A percentile compares a stretch with the other conserved stretches of the same genome.
phyloP scores from a whole-genome alignment of 2,329 filamentous ascomycete species.

The Apiospora pterosperma region DNA sequence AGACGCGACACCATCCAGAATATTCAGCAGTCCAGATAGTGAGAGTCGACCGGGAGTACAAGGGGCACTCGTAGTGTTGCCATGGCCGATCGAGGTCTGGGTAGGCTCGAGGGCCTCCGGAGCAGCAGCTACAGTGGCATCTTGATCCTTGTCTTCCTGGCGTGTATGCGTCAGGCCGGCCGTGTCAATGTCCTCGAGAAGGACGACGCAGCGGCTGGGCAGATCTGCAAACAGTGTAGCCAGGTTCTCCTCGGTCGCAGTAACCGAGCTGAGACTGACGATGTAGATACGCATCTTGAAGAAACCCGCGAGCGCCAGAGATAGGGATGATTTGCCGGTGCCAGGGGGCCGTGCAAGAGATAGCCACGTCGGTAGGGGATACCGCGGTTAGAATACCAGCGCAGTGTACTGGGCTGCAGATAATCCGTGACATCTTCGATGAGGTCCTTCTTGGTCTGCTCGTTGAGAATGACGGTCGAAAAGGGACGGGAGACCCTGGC shows the following conservation, averaged over 20 bases:
- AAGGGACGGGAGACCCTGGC: constrained; percentile 58
- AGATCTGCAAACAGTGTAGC: constrained; percentile 62
- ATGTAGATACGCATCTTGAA: constrained; percentile 72
- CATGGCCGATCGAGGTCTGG: constrained; percentile 28
- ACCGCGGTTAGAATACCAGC: constrained; percentile 82
- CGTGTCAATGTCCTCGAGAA: constrained; percentile 74
- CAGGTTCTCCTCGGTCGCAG: constrained; percentile 63
- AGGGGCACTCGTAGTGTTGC: constrained; percentile 9
- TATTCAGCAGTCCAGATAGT: constrained; percentile 75
- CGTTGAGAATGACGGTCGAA: constrained; percentile 62
- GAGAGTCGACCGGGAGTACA: constrained; percentile 46
- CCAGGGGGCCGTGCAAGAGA: constrained; percentile 78
- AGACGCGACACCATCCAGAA: constrained; percentile 70
- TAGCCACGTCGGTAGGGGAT: constrained; percentile 86
- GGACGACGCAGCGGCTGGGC: constrained; percentile 66
- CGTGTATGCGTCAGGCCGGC: constrained; percentile 65
- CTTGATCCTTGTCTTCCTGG: constrained; percentile 27
- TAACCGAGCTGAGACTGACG: constrained; percentile 61
- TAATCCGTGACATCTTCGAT: constrained; percentile 62
- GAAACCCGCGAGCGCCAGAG: constrained; percentile 65
- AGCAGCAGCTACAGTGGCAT: constrained; percentile 13
- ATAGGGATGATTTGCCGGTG: constrained; percentile 74
- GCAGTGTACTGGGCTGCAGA: constrained; percentile 56
- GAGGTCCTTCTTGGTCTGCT: constrained; percentile 56
- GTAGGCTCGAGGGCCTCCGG: constrained; percentile 28